Conservation (phyloP, 306 rosid genomes). For the Quercus rubra region DNA sequence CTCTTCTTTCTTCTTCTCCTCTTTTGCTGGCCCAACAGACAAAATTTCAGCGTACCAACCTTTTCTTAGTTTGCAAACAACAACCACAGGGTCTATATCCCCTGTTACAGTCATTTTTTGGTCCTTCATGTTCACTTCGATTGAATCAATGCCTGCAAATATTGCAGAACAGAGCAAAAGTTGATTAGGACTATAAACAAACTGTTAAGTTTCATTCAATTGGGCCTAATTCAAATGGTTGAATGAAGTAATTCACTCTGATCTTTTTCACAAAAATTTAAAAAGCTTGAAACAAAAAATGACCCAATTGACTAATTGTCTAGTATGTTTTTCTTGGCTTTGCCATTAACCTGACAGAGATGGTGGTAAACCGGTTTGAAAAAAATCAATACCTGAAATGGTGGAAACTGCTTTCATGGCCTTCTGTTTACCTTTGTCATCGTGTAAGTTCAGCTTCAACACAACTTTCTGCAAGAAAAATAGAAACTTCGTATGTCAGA, state of each 20-base stretch:
- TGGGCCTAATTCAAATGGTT: neutral
- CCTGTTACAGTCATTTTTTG: conserved; percentile 71
- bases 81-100: conserved; percentile 51
- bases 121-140: conserved; percentile 87
- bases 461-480: conserved; percentile 61
- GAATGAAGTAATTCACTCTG: neutral
- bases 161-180: neutral
- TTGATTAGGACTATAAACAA: neutral
- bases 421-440: conserved; percentile 67
- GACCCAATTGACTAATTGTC: neutral
- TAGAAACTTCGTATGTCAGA: neutral
- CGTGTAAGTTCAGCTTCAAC: conserved; percentile 66
- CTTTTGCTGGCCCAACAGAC: conserved; percentile 81
- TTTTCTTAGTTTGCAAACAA: conserved; percentile 63
- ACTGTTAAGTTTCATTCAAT: neutral
- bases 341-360: neutral
- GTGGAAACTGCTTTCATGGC: conserved; percentile 67
- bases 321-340: neutral
- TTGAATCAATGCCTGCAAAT: conserved; percentile 70
- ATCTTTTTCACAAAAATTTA: neutral
- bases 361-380: neutral
- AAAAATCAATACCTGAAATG: conserved; percentile 43
- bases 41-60: conserved; percentile 61
- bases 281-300: neutral
- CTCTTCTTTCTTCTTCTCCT: conserved; percentile 53